These are phyloP conservation scores for Aspergillus awamori DNA, from an alignment of 2,329 filamentous ascomycete genomes.

Conservation along the genomic window DNA sequence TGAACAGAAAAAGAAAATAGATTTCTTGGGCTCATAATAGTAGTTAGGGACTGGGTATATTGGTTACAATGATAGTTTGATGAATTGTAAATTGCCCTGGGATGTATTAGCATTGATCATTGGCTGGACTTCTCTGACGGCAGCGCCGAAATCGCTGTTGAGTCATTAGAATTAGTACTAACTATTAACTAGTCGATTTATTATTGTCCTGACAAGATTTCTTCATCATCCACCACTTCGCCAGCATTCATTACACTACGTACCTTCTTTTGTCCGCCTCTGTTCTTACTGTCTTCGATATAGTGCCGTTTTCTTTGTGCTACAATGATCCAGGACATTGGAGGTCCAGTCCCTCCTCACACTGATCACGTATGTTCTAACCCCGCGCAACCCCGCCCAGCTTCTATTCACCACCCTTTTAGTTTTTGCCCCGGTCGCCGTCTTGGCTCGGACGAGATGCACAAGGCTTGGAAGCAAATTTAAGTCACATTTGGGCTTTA, in stretches of 20 bases:
- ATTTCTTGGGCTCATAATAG: too few relatives aligned
- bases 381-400: slow-evolving; percentile 28
- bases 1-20: too few relatives aligned
- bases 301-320: slow-evolving; percentile 6
- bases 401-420: neutral
- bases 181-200: neutral
- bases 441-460: neutral
- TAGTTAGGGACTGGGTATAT: too few relatives aligned
- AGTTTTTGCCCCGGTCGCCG: neutral
- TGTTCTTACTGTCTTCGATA: neutral
- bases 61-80: too few relatives aligned
- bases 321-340: slow-evolving; percentile 52
- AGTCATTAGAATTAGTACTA: neutral
- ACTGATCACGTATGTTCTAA: slow-evolving; percentile 70
- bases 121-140: slow-evolving; percentile 8
- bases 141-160: slow-evolving; percentile 25
- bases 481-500: slow-evolving; percentile 6
- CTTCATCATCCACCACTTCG: neutral
- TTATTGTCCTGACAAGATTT: neutral
- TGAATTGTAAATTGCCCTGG: neutral
- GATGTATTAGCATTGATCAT: slow-evolving; percentile 2
- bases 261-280: neutral
- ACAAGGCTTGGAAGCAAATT: neutral
- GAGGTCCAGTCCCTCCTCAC: slow-evolving; percentile 74
- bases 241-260: neutral